Conservation (phyloP, 495 filamentous ascomycete genomes). For the Aspergillus campestris region DNA sequence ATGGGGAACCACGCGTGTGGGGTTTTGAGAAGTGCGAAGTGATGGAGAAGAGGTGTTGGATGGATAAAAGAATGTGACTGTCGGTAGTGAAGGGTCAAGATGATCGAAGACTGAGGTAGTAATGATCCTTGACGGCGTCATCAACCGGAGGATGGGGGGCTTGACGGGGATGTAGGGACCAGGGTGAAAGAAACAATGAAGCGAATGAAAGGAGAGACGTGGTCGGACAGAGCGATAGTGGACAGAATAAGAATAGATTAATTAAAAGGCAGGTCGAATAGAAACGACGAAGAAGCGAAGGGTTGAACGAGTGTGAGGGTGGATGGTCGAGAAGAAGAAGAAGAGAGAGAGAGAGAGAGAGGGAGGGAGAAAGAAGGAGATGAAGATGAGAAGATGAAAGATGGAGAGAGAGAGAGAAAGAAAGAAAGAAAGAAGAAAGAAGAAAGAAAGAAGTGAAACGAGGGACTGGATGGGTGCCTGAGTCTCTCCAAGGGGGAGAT, state of each 20-base stretch:
- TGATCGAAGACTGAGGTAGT: no score
- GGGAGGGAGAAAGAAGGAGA: neutral
- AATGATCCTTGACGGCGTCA: no score
- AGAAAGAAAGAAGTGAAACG: conserved; percentile 4
- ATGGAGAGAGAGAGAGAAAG: conserved; percentile 9
- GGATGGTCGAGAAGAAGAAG: conserved; percentile 4
- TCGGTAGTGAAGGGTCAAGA: no score
- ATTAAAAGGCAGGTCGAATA: conserved; percentile 8
- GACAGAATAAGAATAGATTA: conserved; percentile 1
- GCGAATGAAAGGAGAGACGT: neutral
- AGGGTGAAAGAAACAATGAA: no score
- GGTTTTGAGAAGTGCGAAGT: neutral
- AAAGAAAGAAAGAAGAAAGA: conserved; percentile 9
- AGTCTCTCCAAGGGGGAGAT: conserved; percentile 6
- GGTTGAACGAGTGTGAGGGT: neutral
- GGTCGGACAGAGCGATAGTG: conserved; percentile 1
- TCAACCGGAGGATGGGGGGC: no score
- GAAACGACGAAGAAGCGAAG: conserved; percentile 10
- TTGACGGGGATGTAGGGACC: no score
- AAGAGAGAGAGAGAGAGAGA: conserved; percentile 2
- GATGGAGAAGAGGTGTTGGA: no score
- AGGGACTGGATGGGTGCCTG: conserved; percentile 5
- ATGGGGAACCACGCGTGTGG: neutral
- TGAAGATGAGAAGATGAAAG: conserved; percentile 1
- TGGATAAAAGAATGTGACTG: no score